Conservation (phyloP, 1,284 basidiomycete species). For the Sanguinoderma infundibulare region DNA sequence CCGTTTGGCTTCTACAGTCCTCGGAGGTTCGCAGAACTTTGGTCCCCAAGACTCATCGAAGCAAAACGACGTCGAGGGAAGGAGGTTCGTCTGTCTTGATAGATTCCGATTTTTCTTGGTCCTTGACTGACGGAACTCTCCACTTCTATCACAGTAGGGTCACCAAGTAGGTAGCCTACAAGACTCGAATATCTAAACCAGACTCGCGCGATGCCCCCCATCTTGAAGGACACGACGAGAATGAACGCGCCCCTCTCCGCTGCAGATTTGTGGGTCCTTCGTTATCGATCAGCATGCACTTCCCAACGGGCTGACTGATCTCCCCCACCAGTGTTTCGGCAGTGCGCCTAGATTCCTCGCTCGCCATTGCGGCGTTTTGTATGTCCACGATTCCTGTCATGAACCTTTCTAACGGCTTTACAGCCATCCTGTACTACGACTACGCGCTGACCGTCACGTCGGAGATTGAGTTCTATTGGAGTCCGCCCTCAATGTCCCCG, state of each 20-base stretch:
- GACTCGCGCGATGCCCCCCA: not conserved
- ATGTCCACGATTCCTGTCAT: not conserved
- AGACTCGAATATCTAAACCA: not conserved
- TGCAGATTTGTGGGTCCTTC: not conserved
- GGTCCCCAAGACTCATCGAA: too few relatives aligned
- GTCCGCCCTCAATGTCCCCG: slow-evolving; percentile 1
- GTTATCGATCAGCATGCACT: not conserved
- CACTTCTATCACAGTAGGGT: not conserved
- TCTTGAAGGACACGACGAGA: not conserved
- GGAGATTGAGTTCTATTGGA: slow-evolving; percentile 21
- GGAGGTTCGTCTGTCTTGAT: not conserved
- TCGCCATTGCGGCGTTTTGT: slow-evolving; percentile 18
- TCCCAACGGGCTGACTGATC: too few relatives aligned
- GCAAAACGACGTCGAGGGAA: not conserved
- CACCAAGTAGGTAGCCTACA: not conserved
- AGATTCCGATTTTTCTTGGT: not conserved
- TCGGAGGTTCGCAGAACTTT: too few relatives aligned
- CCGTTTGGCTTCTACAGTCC: too few relatives aligned
- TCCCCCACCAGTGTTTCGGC: slow-evolving; percentile 6
- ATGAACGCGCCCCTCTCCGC: not conserved
- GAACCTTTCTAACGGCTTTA: not conserved
- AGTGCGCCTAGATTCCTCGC: slow-evolving; percentile 14
- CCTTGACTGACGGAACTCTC: not conserved
- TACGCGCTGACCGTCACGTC: slow-evolving; percentile 14
- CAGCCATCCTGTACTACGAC: slow-evolving; percentile 23